Percentiles rank a stretch among this genome's conserved stretches.
These are phyloP conservation scores for Saccharomyces jurei DNA, from an alignment of 805 yeast species.

Conservation along the genomic window DNA sequence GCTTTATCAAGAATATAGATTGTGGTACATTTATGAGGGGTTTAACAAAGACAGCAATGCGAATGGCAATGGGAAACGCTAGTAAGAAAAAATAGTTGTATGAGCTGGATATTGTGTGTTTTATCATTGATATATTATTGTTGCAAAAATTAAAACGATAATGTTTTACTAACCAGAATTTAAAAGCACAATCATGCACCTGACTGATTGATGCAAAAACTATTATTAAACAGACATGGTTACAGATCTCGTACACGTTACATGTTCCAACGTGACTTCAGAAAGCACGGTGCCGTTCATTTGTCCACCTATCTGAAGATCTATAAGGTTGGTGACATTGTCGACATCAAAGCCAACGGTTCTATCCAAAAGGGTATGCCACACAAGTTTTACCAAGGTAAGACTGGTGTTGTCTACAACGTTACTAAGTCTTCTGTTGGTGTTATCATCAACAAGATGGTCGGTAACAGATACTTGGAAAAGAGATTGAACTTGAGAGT, in stretches of 20 bases:
- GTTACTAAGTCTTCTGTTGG: conserved; percentile 98
- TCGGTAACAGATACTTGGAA: conserved; percentile 97
- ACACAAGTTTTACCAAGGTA: conserved; percentile 99
- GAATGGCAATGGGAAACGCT: background rate
- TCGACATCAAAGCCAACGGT: conserved; percentile 99
- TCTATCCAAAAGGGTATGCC: conserved; percentile 99
- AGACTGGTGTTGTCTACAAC: conserved; percentile 98
- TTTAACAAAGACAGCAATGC: background rate
- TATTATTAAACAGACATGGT: conserved; percentile 63
- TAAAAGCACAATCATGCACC: background rate
- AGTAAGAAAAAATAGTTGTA: background rate
- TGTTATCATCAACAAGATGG: conserved; percentile 96
- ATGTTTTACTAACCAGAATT: background rate
- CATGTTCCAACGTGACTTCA: conserved; percentile 99
- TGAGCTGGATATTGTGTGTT: background rate
- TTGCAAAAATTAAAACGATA: background rate
- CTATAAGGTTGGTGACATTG: conserved; percentile 99
- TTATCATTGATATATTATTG: background rate
- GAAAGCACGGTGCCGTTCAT: conserved; percentile 86
- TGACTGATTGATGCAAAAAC: background rate
- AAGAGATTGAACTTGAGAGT: conserved; percentile 97
- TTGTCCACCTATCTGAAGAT: conserved; percentile 94
- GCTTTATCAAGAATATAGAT: background rate
- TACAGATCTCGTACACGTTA: conserved; percentile 99
- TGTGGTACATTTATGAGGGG: background rate